Base-by-base conservation (phyloP, 257 asterid genomes). In the Nyctanthes arbortristis region DNA sequence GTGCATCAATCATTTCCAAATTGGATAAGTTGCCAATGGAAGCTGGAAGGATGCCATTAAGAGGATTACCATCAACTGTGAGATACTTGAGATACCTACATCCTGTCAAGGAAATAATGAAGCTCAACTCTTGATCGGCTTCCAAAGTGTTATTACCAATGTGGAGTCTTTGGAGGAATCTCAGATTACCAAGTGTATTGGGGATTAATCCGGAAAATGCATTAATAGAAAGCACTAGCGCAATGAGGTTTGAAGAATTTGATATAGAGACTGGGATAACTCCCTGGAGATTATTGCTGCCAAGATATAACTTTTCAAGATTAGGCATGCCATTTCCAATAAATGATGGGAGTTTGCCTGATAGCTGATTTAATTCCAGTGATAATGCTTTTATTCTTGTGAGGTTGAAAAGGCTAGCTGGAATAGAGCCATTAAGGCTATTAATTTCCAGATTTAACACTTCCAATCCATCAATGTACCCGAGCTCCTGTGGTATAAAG, bases 401-500 rank as follows among this genome's bases (percentile, higher is more conserved):
- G 30, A 71, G 45, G 63, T 71, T 71, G 13, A 71, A 62, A 1
- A 71, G n/a, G 20, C n/a, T n/a, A n/a, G n/a, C n/a, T n/a, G n/a
- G n/a, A n/a, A n/a, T n/a, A n/a, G n/a, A n/a, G n/a, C n/a, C 63
- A 3, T 18, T 32, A n/a, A 66, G 12, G 30, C 13, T 11, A 33
- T 58, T 65, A 0, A 0, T 5, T 2, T n/a, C 9, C 52, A 45
- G 2, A 13, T 0, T 11, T 4, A 73, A 7, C 8, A 36, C 22
- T 25, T 22, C n/a, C 55, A 73, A 22, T 27, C 34, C 47, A 22
- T 32, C 1, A 1, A 73, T 56, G 3, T 59, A 58, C 9, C 69
- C 69, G 7, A 73, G 4, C 28, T 66, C 78, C 30, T 10, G 13
- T 10, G 78, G 78, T n/a, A 73, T 45, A 49, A 32, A 65, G 7